Evolutionary conservation across 441 rosid genomes (phyloP).

Genomic region (Brassica balearica): DNA sequence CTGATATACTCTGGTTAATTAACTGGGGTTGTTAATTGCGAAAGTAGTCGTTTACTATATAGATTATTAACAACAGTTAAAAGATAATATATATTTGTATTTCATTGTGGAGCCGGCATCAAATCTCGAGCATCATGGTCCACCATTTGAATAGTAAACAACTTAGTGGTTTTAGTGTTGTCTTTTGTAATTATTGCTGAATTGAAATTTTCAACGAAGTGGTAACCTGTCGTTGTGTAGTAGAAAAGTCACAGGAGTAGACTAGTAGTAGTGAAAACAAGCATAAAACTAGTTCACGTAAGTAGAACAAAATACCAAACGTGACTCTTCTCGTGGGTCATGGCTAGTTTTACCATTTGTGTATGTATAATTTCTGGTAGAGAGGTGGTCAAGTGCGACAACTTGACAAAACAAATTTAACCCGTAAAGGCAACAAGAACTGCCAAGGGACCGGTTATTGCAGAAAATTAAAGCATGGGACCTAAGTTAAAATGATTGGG

Average conservation of each 20-base stretch:
- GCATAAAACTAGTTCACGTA: neutral
- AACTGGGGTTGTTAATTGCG: neutral
- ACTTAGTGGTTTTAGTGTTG: slow-evolving; percentile 5
- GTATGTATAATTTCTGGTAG: neutral
- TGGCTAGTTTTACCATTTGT: neutral
- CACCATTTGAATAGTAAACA: slow-evolving; percentile 21
- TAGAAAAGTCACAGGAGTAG: neutral
- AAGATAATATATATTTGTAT: neutral
- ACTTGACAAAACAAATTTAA: neutral
- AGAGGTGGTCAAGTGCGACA: neutral
- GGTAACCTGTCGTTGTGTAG: slow-evolving; percentile 9
- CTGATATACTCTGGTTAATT: neutral
- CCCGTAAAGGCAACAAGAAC: neutral
- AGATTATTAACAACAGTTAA: neutral
- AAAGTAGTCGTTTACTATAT: neutral
- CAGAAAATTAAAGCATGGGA: neutral
- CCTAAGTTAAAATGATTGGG: neutral
- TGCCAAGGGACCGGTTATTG: neutral
- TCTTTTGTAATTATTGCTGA: slow-evolving; percentile 23
- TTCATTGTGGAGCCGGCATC: neutral
- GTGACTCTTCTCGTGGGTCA: slow-evolving; percentile 5
- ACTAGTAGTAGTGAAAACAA: neutral
- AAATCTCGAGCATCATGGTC: slow-evolving; percentile 18
- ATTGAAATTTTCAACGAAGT: neutral
- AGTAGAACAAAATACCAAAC: slow-evolving; percentile 18